Evolutionary conservation across 2,329 filamentous ascomycete species (phyloP), one percentile per base, ranked within the genome.

Genomic region (Coniella vitis): DNA sequence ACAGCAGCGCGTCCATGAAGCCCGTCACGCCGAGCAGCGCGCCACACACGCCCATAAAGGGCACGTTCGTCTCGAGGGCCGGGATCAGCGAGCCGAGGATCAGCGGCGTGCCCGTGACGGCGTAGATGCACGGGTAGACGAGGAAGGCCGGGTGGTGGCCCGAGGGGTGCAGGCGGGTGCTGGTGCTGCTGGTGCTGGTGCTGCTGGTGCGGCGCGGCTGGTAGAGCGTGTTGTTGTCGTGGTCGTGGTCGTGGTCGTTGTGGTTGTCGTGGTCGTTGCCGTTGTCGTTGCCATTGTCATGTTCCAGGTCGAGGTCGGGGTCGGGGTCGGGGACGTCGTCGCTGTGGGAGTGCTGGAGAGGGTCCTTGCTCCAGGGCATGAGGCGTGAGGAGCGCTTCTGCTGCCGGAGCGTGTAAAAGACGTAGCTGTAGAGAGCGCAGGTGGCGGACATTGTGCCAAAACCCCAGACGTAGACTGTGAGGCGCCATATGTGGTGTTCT

Each of bases 71-170:
- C 10, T 53, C 47, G 19, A 53, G 35, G 2, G n/a, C 2, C 3
- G 51, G 44, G 22, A 53, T 40, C 5, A 53, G 21, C 17, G 73
- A 74, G 13, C 81, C 80, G 0, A 78, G 71, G 4, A 82, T 81
- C 1, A 87, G 69, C 0, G 84, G 84, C 0, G 82, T 70, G 0
- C 83, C 87, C 59, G 83, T 84, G n/a, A 84, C 57, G 7, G 85
- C 72, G 60, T 87, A 87, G 54, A 86, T 81, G 55, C 83, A 59
- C 0, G 84, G 84, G 52, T 87, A 87, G 7, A 84, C 70, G 25
- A 85, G 78, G 54, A 86, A 80, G 8, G 78, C 71, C 4, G 72
- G 72, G 52, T 76, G 72, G 51, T 66, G 67, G 2, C 63, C 59
- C 1, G 60, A 64, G 1, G 60, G 57, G 7, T 59, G 58, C 19